These are phyloP conservation scores for Jimgerdemannia flammicorona DNA, from an alignment of 192 early-diverging fungal species.

Conservation along the genomic window DNA sequence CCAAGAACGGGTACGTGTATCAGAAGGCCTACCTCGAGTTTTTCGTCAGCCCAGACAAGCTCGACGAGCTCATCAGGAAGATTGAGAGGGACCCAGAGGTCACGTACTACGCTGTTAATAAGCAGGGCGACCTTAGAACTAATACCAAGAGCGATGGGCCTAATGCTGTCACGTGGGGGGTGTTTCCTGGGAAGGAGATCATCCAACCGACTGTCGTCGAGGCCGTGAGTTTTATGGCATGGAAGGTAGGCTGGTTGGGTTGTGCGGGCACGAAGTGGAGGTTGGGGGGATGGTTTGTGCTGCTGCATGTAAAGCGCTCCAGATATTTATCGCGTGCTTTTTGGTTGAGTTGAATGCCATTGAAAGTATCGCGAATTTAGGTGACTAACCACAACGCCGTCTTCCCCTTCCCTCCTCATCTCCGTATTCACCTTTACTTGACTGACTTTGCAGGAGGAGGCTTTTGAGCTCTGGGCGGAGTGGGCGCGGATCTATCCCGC, in stretches of 20 bases:
- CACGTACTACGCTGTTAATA: conserved; percentile 91
- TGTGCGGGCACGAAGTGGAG: no score
- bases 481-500: conserved; percentile 77
- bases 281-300: no score
- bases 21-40: conserved; percentile 99
- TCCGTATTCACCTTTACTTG: neutral
- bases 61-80: conserved; percentile 68
- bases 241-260: conserved; percentile 49
- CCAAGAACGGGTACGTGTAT: conserved; percentile 93
- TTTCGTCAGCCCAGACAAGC: conserved; percentile 69
- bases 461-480: conserved; percentile 88
- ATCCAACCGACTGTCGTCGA: conserved; percentile 98
- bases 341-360: neutral
- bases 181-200: conserved; percentile 95
- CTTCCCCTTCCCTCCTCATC: neutral
- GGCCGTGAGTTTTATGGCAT: conserved; percentile 84
- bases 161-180: conserved; percentile 98
- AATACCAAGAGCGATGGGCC: conserved; percentile 84
- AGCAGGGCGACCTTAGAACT: conserved; percentile 81
- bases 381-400: neutral
- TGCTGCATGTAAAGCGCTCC: no score
- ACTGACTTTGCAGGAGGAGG: conserved; percentile 62
- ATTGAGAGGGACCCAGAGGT: conserved; percentile 65
- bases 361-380: neutral
- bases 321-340: neutral